Evolutionary conservation across 2,329 filamentous ascomycete genomes (phyloP), one percentile per base, ranked within the genome.

Genomic region (Stagonosporopsis cucurbitacearum): DNA sequence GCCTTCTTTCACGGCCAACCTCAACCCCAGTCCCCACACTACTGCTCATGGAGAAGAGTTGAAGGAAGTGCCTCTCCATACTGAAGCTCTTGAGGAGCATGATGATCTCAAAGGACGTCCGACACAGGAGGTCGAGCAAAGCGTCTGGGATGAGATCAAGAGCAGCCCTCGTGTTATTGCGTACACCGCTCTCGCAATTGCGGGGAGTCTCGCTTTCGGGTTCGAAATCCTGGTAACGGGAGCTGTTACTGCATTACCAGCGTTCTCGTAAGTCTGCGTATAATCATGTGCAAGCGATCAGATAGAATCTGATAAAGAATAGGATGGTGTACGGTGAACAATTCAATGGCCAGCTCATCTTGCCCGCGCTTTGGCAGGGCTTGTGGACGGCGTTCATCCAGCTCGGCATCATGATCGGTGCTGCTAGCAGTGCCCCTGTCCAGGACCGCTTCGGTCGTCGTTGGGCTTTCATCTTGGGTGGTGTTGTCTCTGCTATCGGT

Each of bases 271-370:
- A 42, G 40, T 28, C 22, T 9, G 23, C 19, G 5, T 1, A 28
- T n/a, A 4, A n/a, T 17, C 6, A 28, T 42, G 19, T 4, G 20
- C 35, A 11, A 19, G 17, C 9, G 23, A 2, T 23, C 7, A 11
- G 25, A 8, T 15, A 25, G 23, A 8, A n/a, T 15, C 25, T 42
- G 23, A 42, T 15, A 23, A 17, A 15, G 17, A 6, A 17, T 12
- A 42, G 40, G 11, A 42, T 42, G 40, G 30, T 25, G 7, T 42
- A 9, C 11, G 40, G 40, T 19, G 40, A 42, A n/a, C 40, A 26
- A n/a, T 42, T 28, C 40, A 42, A 42, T 42, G 40, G 40, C 40
- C 40, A 42, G 17, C 9, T 42, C 12, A 42, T 42, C 40, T 42
- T 42, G 40, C 40, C 40, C 11, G 40, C 40, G 15, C 40, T 42